Conservation (phyloP, 202 grass and related monocot genomes). For the Dendrocalamus latiflorus region DNA sequence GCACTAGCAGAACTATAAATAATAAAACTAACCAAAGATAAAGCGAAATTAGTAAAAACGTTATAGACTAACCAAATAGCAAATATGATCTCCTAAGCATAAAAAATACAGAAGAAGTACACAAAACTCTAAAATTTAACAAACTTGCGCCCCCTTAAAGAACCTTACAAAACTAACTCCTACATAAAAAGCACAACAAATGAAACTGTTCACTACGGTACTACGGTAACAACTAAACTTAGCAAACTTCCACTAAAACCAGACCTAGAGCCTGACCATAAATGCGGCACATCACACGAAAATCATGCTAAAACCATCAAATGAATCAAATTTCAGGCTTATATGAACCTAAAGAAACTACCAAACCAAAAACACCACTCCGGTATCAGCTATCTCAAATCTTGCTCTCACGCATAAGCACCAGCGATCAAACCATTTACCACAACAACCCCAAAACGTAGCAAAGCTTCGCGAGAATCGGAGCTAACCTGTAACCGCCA, state of each 20-base stretch:
- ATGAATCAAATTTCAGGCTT: not conserved
- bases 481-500: not conserved
- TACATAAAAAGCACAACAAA: not conserved
- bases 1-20: not conserved
- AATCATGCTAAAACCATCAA: not conserved
- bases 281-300: not conserved
- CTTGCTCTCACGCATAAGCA: not conserved
- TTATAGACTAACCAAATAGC: not conserved
- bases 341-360: not conserved
- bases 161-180: not conserved
- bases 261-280: not conserved
- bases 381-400: not conserved
- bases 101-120: not conserved
- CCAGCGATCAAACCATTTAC: not conserved
- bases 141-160: not conserved
- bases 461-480: not conserved
- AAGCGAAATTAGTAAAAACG: not conserved
- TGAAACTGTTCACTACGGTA: not conserved
- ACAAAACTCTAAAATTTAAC: not conserved
- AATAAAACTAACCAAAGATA: not conserved
- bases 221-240: not conserved
- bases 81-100: not conserved
- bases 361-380: not conserved
- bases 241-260: not conserved
- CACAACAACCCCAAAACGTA: not conserved